phyloP scores from a whole-genome alignment of 2,329 filamentous ascomycete species.

The Ascochyta koolunga region DNA sequence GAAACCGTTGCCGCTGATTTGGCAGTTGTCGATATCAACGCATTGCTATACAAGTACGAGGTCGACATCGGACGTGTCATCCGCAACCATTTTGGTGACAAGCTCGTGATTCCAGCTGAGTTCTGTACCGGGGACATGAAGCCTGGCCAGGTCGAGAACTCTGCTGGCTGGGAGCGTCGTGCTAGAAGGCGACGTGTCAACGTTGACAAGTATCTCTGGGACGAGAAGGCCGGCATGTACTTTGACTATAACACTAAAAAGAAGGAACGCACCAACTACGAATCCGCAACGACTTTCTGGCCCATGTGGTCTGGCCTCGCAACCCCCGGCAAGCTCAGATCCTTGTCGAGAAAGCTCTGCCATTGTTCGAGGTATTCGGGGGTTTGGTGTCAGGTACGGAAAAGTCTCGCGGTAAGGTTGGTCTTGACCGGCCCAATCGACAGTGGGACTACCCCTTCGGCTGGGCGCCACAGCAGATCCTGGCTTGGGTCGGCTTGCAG shows the following conservation, averaged over 20 bases:
- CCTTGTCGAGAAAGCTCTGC: slow-evolving; percentile 81
- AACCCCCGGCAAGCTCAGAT: slow-evolving; percentile 82
- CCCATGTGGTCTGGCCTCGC: slow-evolving; percentile 93
- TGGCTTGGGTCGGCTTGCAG: slow-evolving; percentile 91
- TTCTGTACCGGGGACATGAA: slow-evolving; percentile 72
- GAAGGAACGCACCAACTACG: slow-evolving; percentile 81
- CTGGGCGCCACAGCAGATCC: slow-evolving; percentile 98
- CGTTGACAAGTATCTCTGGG: slow-evolving; percentile 95
- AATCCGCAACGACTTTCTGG: slow-evolving; percentile 95
- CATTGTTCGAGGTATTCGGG: slow-evolving; percentile 85
- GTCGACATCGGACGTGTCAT: slow-evolving; percentile 89
- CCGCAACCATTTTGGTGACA: slow-evolving; percentile 81
- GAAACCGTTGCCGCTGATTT: slow-evolving; percentile 81
- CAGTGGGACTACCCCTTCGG: slow-evolving; percentile 99
- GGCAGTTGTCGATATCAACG: slow-evolving; percentile 94
- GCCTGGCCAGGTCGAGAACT: slow-evolving; percentile 76
- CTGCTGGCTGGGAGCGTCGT: slow-evolving; percentile 87
- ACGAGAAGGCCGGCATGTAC: slow-evolving; percentile 90
- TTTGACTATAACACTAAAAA: slow-evolving; percentile 94
- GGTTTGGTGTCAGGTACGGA: slow-evolving; percentile 90
- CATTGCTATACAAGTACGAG: slow-evolving; percentile 95
- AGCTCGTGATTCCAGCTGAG: slow-evolving; percentile 78
- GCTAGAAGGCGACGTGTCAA: slow-evolving; percentile 81
- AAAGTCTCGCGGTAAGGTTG: slow-evolving; percentile 80
- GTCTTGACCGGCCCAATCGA: slow-evolving; percentile 84